Evolutionary conservation across 1,139 yeast genomes (phyloP).

Genomic region (Debaryomyces singareniensis): DNA sequence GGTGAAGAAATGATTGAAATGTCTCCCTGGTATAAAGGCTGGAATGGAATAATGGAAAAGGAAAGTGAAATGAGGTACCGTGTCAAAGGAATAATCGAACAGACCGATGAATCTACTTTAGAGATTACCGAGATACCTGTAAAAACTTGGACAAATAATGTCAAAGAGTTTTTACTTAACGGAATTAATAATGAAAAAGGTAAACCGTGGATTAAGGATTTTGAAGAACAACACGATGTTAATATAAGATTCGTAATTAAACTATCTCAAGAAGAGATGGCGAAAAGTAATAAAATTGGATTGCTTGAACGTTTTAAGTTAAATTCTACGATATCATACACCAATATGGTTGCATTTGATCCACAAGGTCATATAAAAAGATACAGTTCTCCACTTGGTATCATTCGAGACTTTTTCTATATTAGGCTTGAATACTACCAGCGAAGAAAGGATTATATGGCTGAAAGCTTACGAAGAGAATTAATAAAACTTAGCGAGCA

Average conservation of each 20-base stretch:
- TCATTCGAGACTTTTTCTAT: conserved; percentile 75
- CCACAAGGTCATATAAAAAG: conserved; percentile 84
- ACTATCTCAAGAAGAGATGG: conserved; percentile 76
- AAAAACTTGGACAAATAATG: conserved; percentile 84
- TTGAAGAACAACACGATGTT: conserved; percentile 89
- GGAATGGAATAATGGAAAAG: conserved; percentile 79
- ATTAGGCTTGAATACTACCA: conserved; percentile 88
- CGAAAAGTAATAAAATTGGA: conserved; percentile 66
- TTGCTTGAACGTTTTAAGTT: conserved; percentile 80
- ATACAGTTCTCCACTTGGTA: conserved; percentile 70
- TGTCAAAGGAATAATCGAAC: conserved; percentile 75
- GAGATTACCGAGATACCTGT: conserved; percentile 93
- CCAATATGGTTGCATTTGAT: conserved; percentile 96
- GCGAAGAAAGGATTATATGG: conserved; percentile 77
- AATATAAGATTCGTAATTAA: conserved; percentile 76
- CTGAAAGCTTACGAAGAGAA: conserved; percentile 64
- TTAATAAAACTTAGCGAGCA: conserved; percentile 72
- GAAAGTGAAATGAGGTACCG: conserved; percentile 61
- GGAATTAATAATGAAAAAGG: conserved; percentile 73
- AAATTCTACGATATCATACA: conserved; percentile 57
- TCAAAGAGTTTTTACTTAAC: conserved; percentile 75
- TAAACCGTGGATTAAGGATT: conserved; percentile 86
- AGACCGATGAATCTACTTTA: conserved; percentile 69
- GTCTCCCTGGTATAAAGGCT: conserved; percentile 94
- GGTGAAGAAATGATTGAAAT: conserved; percentile 67